Evolutionary conservation across 148 eudicot species (phyloP).

Genomic region (Rhododendron ovatum): DNA sequence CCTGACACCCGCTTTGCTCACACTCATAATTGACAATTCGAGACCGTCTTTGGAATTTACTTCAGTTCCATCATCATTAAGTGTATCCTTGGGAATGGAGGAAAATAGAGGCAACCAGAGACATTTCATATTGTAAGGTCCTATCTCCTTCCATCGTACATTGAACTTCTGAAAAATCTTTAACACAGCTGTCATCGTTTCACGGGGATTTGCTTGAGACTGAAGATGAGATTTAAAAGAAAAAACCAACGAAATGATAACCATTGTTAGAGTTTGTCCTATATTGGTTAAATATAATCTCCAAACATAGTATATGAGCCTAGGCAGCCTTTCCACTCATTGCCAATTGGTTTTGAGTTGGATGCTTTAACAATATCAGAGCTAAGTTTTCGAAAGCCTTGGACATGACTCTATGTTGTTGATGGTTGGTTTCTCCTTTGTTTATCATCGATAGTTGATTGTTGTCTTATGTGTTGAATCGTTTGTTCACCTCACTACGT

Average conservation of each 20-base stretch:
- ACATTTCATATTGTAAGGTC: constrained; percentile 24
- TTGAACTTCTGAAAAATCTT: not conserved
- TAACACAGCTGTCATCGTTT: not conserved
- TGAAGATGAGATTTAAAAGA: not conserved
- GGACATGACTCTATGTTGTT: too few species aligned
- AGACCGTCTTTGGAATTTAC: not conserved
- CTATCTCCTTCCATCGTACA: not conserved
- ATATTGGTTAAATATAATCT: too few species aligned
- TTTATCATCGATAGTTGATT: too few species aligned
- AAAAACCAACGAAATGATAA: not conserved
- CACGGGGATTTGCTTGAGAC: not conserved
- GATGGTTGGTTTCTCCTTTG: too few species aligned
- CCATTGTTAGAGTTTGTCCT: too few species aligned
- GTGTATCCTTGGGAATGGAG: not conserved
- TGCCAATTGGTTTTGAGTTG: too few species aligned
- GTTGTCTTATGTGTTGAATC: too few species aligned
- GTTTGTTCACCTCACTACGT: too few species aligned
- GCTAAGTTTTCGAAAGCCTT: too few species aligned
- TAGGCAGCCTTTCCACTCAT: too few species aligned
- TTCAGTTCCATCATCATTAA: not conserved
- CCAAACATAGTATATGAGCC: too few species aligned
- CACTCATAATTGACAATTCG: not conserved
- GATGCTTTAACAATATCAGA: too few species aligned
- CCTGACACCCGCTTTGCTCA: not conserved
- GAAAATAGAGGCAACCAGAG: constrained; percentile 14